phyloP scores from a whole-genome alignment of 2,329 filamentous ascomycete genomes.

The Fusarium mundagurra region DNA sequence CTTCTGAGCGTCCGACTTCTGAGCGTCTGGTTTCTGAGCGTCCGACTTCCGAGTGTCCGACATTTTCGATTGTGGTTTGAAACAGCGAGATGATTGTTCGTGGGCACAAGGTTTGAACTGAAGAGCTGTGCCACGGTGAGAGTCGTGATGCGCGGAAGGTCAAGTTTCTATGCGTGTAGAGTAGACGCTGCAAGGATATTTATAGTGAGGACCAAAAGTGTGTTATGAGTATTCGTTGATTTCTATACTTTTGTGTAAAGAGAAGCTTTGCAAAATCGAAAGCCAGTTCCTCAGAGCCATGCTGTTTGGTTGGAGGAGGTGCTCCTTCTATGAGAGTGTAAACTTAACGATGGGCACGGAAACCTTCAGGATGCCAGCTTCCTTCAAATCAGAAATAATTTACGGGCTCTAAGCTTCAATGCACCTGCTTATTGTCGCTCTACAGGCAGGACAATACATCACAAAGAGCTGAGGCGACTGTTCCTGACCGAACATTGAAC shows the following conservation, averaged over 20 bases:
- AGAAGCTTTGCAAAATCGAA: background rate
- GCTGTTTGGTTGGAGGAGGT: background rate
- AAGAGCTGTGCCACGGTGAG: background rate
- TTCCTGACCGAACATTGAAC: background rate
- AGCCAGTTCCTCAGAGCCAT: background rate
- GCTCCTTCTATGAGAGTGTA: background rate
- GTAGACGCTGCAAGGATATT: background rate
- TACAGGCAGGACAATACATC: background rate
- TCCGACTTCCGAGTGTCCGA: background rate
- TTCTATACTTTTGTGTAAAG: background rate
- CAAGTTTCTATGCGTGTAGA: background rate
- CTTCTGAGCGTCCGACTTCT: background rate
- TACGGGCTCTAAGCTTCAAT: background rate
- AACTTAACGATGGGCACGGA: background rate
- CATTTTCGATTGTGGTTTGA: background rate
- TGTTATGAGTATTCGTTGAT: background rate
- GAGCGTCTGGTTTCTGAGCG: background rate
- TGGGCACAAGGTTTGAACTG: background rate
- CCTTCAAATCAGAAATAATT: fast-evolving
- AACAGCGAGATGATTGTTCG: background rate
- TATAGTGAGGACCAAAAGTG: background rate
- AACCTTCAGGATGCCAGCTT: background rate
- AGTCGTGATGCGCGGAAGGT: background rate
- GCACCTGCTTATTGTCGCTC: fast-evolving
- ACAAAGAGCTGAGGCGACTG: background rate